Base-by-base conservation (phyloP, 1,139 yeast species). In the Zygoascus hellenicus region DNA sequence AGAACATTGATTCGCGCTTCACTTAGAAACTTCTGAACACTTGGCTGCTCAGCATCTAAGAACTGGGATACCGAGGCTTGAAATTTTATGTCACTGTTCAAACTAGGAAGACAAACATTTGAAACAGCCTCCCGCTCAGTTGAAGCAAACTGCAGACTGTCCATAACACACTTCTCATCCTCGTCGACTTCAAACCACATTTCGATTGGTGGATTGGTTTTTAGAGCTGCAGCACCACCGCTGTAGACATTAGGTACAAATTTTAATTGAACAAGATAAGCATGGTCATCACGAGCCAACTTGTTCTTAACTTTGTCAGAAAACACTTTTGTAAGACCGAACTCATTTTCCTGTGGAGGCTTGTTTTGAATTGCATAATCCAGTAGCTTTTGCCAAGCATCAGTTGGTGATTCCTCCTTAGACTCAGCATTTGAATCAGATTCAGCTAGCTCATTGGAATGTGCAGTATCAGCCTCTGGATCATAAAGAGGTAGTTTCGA, bases 151-250 rank as follows among this genome's bases (percentile, higher is more conserved):
- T 67, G 66, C 47, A 76, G 58, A 6, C 75, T 64, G 29, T 68
- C 70, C 42, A 68, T 51, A 45, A 72, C 74, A 1, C 77, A 71
- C n/a, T 55, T 62, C 15, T 67, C 68, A 31, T 61, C 55, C 9
- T 65, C 67, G 51, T 71, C 69, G 45, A 77, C 60, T 40, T 72
- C 75, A 46, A 75, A 63, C 78, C 81, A 76, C 43, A 79, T 63
- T 57, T 79, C 83, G 2, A 79, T 64, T 0, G 81, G 77, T 0
- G 83, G 83, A 47, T 69, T 69, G 43, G 64, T 58, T 11, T 55
- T 58, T n/a, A 52, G 51, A 16, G 51, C 46, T 15, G 47, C 58
- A 7, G 55, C 41, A 3, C 33, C 34, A 19, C 42, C 54, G 10
- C 50, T 56, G 49, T 62, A 66, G 9, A 77, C 71, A 9, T 75